A percentile compares a stretch with the other conserved stretches of the same genome.
phyloP scores from a whole-genome alignment of 148 eudicot species.

The Beta vulgaris region DNA sequence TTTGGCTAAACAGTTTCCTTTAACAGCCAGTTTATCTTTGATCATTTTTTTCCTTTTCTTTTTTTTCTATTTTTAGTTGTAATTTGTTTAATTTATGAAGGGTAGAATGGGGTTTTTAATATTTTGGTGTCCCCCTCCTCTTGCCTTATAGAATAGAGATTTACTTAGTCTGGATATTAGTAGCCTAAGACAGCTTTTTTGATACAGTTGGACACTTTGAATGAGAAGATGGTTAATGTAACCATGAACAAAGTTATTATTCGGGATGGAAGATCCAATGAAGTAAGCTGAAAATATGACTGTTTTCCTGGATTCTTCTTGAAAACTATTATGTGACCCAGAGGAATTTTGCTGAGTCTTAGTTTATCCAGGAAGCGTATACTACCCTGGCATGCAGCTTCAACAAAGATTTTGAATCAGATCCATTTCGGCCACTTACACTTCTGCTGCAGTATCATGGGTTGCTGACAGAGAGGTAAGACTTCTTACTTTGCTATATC shows the following conservation, averaged over 20 bases:
- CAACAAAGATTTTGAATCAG: conserved; percentile 34
- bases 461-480: conserved; percentile 62
- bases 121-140: too few relatives aligned
- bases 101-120: too few relatives aligned
- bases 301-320: background rate
- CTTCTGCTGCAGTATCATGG: conserved; percentile 54
- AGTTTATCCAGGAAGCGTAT: conserved; percentile 35
- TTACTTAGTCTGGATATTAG: background rate
- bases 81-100: too few relatives aligned
- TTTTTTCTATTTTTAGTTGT: too few relatives aligned
- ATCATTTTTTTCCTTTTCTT: too few relatives aligned
- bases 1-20: too few relatives aligned
- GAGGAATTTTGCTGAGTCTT: background rate
- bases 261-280: conserved; percentile 27
- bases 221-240: conserved; percentile 58
- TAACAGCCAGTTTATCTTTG: too few relatives aligned
- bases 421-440: conserved; percentile 66
- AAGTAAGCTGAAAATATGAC: conserved; percentile 28
- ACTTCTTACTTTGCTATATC: conserved; percentile 6
- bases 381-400: conserved; percentile 24
- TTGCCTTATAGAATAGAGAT: too few relatives aligned
- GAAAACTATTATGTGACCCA: background rate
- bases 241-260: conserved; percentile 21
- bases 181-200: background rate
- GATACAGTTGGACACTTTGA: conserved; percentile 76